phyloP scores from a whole-genome alignment of 805 yeast species.

The Ogataea ramenticola region DNA sequence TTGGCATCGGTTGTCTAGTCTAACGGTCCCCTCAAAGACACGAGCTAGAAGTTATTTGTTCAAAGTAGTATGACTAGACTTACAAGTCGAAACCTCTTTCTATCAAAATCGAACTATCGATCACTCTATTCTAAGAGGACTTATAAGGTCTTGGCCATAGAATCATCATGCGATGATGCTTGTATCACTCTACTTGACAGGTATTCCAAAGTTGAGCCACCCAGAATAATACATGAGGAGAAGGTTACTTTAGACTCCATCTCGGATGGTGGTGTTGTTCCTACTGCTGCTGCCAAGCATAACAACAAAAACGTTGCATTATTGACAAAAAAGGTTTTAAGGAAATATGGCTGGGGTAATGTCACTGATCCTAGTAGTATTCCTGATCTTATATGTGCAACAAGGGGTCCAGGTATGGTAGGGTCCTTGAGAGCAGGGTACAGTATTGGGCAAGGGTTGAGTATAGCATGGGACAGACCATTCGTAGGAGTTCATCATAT shows the following conservation, averaged over 20 bases:
- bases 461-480: conserved; percentile 72
- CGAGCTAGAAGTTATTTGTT: too few relatives aligned
- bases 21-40: too few relatives aligned
- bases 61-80: too few relatives aligned
- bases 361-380: conserved; percentile 14
- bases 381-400: conserved; percentile 79
- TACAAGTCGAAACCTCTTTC: too few relatives aligned
- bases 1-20: too few relatives aligned
- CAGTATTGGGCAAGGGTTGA: conserved; percentile 78
- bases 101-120: too few relatives aligned
- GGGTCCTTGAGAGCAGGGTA: conserved; percentile 81
- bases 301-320: conserved; percentile 57
- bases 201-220: conserved; percentile 25
- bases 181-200: conserved; percentile 77
- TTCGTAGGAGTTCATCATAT: conserved; percentile 91
- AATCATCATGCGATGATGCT: conserved; percentile 92
- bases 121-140: conserved; percentile 2
- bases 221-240: conserved; percentile 48
- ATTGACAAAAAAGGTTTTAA: conserved; percentile 40
- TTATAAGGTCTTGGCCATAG: conserved; percentile 77
- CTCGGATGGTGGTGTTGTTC: conserved; percentile 76
- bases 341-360: conserved; percentile 24
- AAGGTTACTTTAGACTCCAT: conserved; percentile 63
- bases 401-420: conserved; percentile 95
- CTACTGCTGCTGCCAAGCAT: conserved; percentile 74